These are phyloP conservation scores for Aspergillus sp. DNA, from an alignment of 2,329 filamentous ascomycete genomes.

Conservation along the genomic window DNA sequence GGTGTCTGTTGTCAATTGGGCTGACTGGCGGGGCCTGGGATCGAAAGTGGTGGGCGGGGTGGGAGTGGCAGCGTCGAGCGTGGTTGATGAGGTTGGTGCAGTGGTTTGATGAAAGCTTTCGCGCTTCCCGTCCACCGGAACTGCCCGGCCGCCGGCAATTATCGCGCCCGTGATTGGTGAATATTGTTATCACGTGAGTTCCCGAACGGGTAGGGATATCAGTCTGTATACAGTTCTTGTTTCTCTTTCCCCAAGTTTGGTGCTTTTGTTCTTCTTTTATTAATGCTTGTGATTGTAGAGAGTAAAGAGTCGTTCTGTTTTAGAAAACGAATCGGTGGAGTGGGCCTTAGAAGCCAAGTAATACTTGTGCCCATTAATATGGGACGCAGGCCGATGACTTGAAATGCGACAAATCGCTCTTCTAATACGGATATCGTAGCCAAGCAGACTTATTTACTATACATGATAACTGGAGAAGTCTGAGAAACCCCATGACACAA, in stretches of 20 bases:
- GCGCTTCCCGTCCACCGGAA: slow-evolving; percentile 40
- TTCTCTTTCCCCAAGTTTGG: too few relatives aligned
- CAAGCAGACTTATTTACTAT: not conserved
- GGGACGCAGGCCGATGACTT: too few relatives aligned
- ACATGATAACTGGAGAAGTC: not conserved
- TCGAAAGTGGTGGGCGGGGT: slow-evolving; percentile 14
- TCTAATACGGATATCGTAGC: not conserved
- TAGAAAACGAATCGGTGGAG: too few relatives aligned
- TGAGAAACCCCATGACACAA: not conserved
- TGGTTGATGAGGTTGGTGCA: slow-evolving; percentile 29
- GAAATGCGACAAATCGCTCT: too few relatives aligned
- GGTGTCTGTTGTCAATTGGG: slow-evolving; percentile 29
- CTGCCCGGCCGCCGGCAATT: slow-evolving; percentile 40
- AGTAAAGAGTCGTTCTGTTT: too few relatives aligned
- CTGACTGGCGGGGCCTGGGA: slow-evolving; percentile 24
- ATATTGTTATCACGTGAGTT: not conserved
- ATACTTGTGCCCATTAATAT: too few relatives aligned
- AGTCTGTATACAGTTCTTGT: not conserved
- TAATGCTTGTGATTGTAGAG: too few relatives aligned
- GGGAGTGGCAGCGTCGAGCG: slow-evolving; percentile 27
- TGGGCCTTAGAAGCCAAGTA: too few relatives aligned
- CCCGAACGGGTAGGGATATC: not conserved
- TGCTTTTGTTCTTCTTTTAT: too few relatives aligned
- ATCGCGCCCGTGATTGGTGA: slow-evolving; percentile 40
- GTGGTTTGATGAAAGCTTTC: slow-evolving; percentile 34